phyloP scores from a whole-genome alignment of 306 rosid genomes.

The Senna siamea region DNA sequence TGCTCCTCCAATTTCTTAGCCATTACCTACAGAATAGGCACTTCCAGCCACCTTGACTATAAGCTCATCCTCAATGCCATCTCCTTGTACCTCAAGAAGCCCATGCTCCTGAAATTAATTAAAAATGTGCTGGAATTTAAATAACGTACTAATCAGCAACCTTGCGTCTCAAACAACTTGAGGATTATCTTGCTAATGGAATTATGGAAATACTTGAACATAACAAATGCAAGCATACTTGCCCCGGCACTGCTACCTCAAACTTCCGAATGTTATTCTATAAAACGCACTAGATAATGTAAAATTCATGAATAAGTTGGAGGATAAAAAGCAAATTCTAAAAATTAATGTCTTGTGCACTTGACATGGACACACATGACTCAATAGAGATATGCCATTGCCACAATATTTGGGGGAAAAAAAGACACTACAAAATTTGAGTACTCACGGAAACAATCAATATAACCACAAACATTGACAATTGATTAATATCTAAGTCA shows the following conservation, averaged over 20 bases:
- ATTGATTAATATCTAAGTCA: background rate
- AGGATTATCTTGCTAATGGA: conserved; percentile 16
- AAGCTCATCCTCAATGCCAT: conserved; percentile 59
- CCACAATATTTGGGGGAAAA: background rate
- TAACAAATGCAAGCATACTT: background rate
- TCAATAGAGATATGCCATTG: background rate
- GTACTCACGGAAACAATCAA: background rate
- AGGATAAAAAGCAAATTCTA: conserved; percentile 4
- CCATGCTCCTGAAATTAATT: conserved; percentile 51
- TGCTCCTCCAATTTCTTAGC: conserved; percentile 39
- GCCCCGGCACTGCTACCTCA: background rate
- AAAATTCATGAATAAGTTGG: background rate
- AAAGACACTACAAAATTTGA: background rate
- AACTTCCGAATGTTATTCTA: background rate
- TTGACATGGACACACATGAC: background rate
- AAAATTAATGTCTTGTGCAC: background rate
- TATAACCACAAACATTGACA: background rate
- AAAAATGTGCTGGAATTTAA: conserved; percentile 27
- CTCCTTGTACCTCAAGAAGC: conserved; percentile 42
- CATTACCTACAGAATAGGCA: conserved; percentile 63
- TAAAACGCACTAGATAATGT: background rate
- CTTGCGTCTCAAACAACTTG: background rate
- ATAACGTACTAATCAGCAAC: background rate
- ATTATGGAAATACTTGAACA: background rate
- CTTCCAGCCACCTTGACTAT: conserved; percentile 89